These are phyloP conservation scores for Termitomyces sp. DNA, from an alignment of 768 basidiomycete species.

Conservation along the genomic window DNA sequence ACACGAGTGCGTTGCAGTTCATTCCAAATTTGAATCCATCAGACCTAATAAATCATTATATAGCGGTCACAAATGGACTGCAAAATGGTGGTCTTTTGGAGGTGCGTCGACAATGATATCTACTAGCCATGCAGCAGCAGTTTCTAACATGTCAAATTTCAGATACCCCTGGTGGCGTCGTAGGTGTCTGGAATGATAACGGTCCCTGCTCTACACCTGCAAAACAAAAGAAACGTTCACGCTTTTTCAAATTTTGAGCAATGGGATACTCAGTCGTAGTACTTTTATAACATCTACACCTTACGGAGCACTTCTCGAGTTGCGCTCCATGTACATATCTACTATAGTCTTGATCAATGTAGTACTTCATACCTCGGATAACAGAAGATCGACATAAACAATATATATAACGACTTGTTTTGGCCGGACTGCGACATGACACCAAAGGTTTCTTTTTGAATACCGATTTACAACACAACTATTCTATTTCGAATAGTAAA, in stretches of 20 bases:
- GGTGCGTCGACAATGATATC: slow-evolving; percentile 1
- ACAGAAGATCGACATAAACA: too few species aligned
- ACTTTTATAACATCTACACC: neutral
- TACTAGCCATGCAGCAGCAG: neutral
- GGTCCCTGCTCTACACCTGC: slow-evolving; percentile 6
- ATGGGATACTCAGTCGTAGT: neutral
- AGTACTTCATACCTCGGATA: neutral
- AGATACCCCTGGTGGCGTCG: slow-evolving; percentile 9
- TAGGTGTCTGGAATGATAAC: slow-evolving; percentile 12
- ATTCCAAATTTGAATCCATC: neutral
- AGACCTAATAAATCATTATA: neutral
- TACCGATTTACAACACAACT: neutral
- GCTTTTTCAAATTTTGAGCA: slow-evolving; percentile 7
- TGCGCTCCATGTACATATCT: neutral
- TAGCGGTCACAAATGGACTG: slow-evolving; percentile 14
- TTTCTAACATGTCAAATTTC: neutral
- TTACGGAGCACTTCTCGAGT: neutral
- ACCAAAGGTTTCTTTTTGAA: too few species aligned
- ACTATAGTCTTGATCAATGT: neutral
- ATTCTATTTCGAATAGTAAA: neutral
- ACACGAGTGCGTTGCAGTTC: slow-evolving; percentile 1
- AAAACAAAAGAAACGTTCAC: slow-evolving; percentile 3
- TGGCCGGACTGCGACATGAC: too few species aligned
- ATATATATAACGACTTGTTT: too few species aligned
- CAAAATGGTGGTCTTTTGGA: slow-evolving; percentile 11